Conservation (phyloP, 2,329 filamentous ascomycete genomes). For the Colletotrichum euphorbiae region DNA sequence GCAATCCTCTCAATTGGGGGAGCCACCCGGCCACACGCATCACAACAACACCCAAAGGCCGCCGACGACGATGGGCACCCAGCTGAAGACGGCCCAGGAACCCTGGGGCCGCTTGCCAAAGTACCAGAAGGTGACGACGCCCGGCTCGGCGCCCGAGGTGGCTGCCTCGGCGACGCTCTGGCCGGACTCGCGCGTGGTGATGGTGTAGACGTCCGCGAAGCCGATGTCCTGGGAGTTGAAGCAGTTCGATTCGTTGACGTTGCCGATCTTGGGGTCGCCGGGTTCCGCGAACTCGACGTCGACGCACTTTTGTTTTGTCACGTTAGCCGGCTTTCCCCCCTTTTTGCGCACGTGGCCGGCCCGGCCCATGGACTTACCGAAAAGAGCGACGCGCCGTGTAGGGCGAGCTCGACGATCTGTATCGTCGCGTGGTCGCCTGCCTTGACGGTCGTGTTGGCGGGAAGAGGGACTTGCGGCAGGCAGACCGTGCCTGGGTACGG, state of each 20-base stretch:
- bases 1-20: background rate
- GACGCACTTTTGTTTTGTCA: slow-evolving; percentile 73
- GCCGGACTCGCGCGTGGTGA: slow-evolving; percentile 61
- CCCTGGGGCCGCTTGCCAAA: slow-evolving; percentile 5
- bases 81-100: slow-evolving; percentile 48
- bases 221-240: slow-evolving; percentile 85
- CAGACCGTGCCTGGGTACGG: slow-evolving; percentile 93
- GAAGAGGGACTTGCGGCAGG: slow-evolving; percentile 88
- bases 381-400: slow-evolving; percentile 86
- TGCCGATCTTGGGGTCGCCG: slow-evolving; percentile 71
- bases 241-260: slow-evolving; percentile 86
- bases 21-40: slow-evolving; percentile 3
- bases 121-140: slow-evolving; percentile 43
- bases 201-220: slow-evolving; percentile 82
- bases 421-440: slow-evolving; percentile 92
- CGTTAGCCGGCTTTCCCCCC: slow-evolving; percentile 11
- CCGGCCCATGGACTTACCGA: slow-evolving; percentile 66
- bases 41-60: slow-evolving; percentile 55
- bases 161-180: slow-evolving; percentile 30
- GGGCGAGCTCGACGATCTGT: slow-evolving; percentile 84
- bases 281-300: slow-evolving; percentile 93
- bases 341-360: too few relatives aligned
- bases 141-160: slow-evolving; percentile 47
- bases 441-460: slow-evolving; percentile 75
- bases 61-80: slow-evolving; percentile 54